phyloP scores from a whole-genome alignment of 208 protist species.

The Wallacemonas sp. region DNA sequence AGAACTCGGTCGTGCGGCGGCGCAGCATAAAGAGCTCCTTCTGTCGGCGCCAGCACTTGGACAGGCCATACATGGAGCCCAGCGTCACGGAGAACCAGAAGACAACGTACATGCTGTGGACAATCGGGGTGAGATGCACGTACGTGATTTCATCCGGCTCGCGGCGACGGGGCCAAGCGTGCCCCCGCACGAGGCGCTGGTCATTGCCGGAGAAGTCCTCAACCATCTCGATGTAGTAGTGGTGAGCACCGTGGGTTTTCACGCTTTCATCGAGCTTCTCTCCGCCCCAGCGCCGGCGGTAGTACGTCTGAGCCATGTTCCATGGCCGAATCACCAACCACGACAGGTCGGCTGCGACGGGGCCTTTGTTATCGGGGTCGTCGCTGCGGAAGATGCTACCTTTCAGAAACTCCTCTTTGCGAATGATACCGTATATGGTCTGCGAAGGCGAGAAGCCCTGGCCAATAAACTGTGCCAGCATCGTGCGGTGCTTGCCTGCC shows the following conservation, averaged over 20 bases:
- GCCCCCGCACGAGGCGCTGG: slow-evolving; percentile 78
- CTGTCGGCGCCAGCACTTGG: slow-evolving; percentile 71
- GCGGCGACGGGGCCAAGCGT: slow-evolving; percentile 75
- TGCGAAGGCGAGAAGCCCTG: slow-evolving; percentile 54
- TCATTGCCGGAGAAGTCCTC: slow-evolving; percentile 89
- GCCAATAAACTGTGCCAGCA: slow-evolving; percentile 84
- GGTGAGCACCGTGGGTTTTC: slow-evolving; percentile 58
- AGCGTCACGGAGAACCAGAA: slow-evolving; percentile 84
- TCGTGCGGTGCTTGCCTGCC: slow-evolving; percentile 79
- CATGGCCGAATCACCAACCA: slow-evolving; percentile 81
- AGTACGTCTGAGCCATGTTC: slow-evolving; percentile 77
- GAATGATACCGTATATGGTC: slow-evolving; percentile 62
- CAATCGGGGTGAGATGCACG: slow-evolving; percentile 78
- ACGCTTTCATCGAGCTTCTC: slow-evolving; percentile 25
- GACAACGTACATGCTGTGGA: slow-evolving; percentile 87
- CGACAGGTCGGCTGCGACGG: slow-evolving; percentile 68
- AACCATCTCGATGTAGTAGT: slow-evolving; percentile 87
- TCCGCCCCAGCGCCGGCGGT: slow-evolving; percentile 62
- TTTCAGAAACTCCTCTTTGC: slow-evolving; percentile 72
- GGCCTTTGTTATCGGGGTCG: slow-evolving; percentile 66
- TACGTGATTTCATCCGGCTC: slow-evolving; percentile 82
- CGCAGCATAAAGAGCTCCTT: slow-evolving; percentile 71
- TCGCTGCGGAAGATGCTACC: slow-evolving; percentile 55
- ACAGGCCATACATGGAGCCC: slow-evolving; percentile 80
- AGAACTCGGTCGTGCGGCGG: slow-evolving; percentile 41